Base-by-base conservation (phyloP, 2,329 filamentous ascomycete genomes). In the Macroventuria anomochaeta region DNA sequence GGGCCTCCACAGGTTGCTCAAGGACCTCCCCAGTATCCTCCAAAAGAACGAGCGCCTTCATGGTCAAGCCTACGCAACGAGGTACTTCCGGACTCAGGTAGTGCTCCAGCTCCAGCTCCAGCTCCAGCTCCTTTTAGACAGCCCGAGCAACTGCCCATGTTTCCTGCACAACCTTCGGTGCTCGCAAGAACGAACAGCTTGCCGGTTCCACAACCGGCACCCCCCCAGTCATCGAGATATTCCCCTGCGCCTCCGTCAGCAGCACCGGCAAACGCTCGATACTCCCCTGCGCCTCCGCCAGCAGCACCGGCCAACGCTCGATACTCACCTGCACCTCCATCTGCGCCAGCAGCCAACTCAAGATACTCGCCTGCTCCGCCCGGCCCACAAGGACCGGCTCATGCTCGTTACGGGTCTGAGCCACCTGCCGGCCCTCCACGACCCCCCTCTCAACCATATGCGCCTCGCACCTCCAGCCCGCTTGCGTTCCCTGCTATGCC, bases 391-490 rank as follows among this genome's bases (percentile, higher is more conserved):
- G 69, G 64, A 20, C 63, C 72, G 31, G 47, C 70, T 26, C 73
- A 76, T 49, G 71, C 62, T 52, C 69, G 74, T 28, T 76, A 78
- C 57, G 66, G 65, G 23, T 71, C 76, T 28, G 71, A 76, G n/a
- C 69, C 75, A 12, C 57, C 62, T 3, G 66, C 49, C 18, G 65
- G 53, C 20, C 69, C 66, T 10, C 69, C 66, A 37, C 68, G 67
- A 46, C 67, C 78, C 70, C 57, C 75, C 70, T 64, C 74, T 12
- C 76, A 85, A 55, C 78, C 82, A 3, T 87, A 86, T 68, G 82
- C 85, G 34, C 85, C 85, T 15, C 79, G 85, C 50, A 87, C 84
- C 6, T 87, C 85, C n/a, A 87, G 85, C 68, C 85, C 85, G 13
- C 75, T 88, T 13, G 85, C 85, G 26, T 80, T 82, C 42, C 81